These are phyloP conservation scores for Cucurbita argyrosperma DNA, from an alignment of 306 rosid genomes.

Conservation along the genomic window DNA sequence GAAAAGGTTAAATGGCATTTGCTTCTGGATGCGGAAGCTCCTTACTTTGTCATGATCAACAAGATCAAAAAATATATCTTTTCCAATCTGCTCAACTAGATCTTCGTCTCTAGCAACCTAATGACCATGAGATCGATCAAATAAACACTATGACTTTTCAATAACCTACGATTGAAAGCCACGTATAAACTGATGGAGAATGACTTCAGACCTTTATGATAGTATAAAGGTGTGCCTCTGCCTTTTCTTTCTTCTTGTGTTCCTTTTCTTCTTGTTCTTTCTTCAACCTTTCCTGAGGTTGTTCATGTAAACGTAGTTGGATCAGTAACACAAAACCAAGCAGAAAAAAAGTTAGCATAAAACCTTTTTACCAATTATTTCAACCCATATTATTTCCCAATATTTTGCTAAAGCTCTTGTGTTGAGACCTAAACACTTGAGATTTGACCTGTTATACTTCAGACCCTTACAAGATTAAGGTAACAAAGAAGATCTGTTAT, in stretches of 20 bases:
- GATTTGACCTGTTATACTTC: not conserved
- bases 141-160: not conserved
- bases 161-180: not conserved
- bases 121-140: not conserved
- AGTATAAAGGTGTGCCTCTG: conserved; percentile 79
- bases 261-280: conserved; percentile 91
- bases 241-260: conserved; percentile 72
- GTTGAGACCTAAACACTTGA: not conserved
- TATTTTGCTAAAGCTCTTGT: not conserved
- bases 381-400: not conserved
- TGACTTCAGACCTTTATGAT: conserved; percentile 52
- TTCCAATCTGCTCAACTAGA: conserved; percentile 68
- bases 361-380: not conserved
- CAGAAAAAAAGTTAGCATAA: not conserved
- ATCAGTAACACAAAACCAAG: not conserved
- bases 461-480: not conserved
- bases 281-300: conserved; percentile 68
- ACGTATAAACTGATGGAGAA: conserved; percentile 4
- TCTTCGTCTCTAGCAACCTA: conserved; percentile 82
- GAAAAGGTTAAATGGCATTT: conserved; percentile 45
- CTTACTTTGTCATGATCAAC: conserved; percentile 90
- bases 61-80: conserved; percentile 78
- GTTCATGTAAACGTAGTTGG: not conserved
- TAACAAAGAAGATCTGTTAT: conserved; percentile 4
- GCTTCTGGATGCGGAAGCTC: conserved; percentile 77